Percentiles rank a stretch among this genome's conserved stretches.
phyloP scores from a whole-genome alignment of 176 grass and related monocot species.

The Eragrostis curvula region DNA sequence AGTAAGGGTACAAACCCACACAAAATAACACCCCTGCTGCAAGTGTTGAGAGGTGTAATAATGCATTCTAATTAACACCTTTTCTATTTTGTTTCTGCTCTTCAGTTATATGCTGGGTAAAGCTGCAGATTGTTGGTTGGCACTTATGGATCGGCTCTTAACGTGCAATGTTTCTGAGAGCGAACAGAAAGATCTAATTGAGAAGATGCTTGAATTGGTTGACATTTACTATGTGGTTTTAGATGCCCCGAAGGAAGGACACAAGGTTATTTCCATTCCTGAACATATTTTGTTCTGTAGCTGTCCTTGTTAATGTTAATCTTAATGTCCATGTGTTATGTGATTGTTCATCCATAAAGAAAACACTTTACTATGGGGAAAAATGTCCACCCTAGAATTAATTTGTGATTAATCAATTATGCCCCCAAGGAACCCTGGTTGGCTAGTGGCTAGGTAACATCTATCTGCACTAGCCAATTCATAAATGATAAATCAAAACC shows the following conservation, averaged over 20 bases:
- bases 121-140: slow-evolving; percentile 66
- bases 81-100: not conserved
- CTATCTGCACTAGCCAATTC: no score
- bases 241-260: slow-evolving; percentile 68
- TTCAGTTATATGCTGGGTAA: slow-evolving; percentile 44
- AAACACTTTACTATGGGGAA: no score
- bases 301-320: not conserved
- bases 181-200: slow-evolving; percentile 29
- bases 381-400: no score
- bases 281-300: not conserved
- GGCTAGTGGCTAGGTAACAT: no score
- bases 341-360: not conserved
- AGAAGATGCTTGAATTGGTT: slow-evolving; percentile 59
- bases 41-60: no score
- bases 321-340: not conserved
- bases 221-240: slow-evolving; percentile 81
- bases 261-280: slow-evolving; percentile 51
- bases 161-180: slow-evolving; percentile 41
- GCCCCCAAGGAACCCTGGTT: no score
- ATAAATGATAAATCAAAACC: not conserved
- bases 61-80: slow-evolving; percentile 11
- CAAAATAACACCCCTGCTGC: no score
- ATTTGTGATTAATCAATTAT: no score
- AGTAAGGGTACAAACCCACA: no score
- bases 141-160: slow-evolving; percentile 72